Percentiles rank a stretch among this genome's conserved stretches.
Conservation (phyloP, 805 yeast genomes). For the Maudiozyma saulgeensis region DNA sequence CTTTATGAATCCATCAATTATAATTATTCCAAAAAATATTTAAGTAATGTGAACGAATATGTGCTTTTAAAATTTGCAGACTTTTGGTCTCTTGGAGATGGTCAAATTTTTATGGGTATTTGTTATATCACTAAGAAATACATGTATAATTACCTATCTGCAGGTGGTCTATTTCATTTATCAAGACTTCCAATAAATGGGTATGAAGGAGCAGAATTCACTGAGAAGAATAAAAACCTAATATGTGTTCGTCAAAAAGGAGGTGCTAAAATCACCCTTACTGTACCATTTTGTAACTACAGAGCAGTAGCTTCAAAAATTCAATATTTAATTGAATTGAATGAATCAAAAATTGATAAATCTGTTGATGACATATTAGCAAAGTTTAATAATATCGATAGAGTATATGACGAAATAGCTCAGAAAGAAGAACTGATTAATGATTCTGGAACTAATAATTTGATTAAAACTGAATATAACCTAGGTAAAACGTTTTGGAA, state of each 20-base stretch:
- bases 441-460: slow-evolving; percentile 3
- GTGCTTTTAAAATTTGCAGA: slow-evolving; percentile 54
- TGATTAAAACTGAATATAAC: slow-evolving; percentile 5
- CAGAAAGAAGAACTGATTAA: slow-evolving; percentile 5
- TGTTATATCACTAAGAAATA: slow-evolving; percentile 50
- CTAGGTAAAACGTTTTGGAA: slow-evolving; percentile 10
- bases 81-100: slow-evolving; percentile 56
- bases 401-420: slow-evolving; percentile 9
- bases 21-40: neutral
- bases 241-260: slow-evolving; percentile 4
- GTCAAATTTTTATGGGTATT: slow-evolving; percentile 64
- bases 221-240: slow-evolving; percentile 3
- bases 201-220: slow-evolving; percentile 43
- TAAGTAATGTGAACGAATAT: slow-evolving; percentile 40
- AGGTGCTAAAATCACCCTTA: slow-evolving; percentile 32
- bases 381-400: slow-evolving; percentile 18
- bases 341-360: slow-evolving; percentile 23
- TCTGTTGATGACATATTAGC: slow-evolving; percentile 25
- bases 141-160: slow-evolving; percentile 54
- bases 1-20: slow-evolving; percentile 46
- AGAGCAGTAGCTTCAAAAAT: slow-evolving; percentile 45
- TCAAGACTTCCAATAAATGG: slow-evolving; percentile 37
- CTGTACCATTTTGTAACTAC: slow-evolving; percentile 53
- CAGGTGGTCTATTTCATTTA: slow-evolving; percentile 63
- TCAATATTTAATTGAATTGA: slow-evolving; percentile 46